A percentile compares a stretch with the other conserved stretches of the same genome.
phyloP scores from a whole-genome alignment of 768 basidiomycete genomes.

The Collybia mongolica region DNA sequence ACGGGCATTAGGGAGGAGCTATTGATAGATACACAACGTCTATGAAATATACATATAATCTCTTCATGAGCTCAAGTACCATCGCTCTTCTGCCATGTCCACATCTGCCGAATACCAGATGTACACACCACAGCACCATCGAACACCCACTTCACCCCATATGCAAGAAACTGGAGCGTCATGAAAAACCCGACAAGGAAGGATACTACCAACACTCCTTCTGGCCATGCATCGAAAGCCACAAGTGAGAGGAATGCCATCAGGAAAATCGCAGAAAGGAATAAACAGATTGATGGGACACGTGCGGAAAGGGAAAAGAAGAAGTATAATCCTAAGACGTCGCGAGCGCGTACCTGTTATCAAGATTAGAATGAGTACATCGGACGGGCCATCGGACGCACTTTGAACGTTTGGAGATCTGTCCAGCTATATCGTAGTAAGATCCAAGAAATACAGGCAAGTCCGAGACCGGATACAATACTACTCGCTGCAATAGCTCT shows the following conservation, averaged over 20 bases:
- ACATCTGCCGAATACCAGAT: no score
- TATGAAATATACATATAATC: no score
- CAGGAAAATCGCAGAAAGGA: conserved; percentile 53
- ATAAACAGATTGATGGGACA: conserved; percentile 61
- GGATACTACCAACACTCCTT: conserved; percentile 57
- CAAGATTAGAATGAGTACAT: no score
- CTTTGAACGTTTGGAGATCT: conserved; percentile 15
- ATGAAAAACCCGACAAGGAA: conserved; percentile 57
- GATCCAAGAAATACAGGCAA: conserved; percentile 65
- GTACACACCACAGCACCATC: no score
- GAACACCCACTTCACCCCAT: conserved; percentile 36
- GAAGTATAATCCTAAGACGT: conserved; percentile 59
- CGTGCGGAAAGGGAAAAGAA: conserved; percentile 71
- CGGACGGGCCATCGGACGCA: no score
- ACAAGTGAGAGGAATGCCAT: conserved; percentile 60
- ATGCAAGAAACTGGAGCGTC: conserved; percentile 67
- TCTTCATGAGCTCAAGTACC: no score
- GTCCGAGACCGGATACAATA: conserved; percentile 62
- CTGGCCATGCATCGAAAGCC: conserved; percentile 64
- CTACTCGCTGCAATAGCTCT: conserved; percentile 57
- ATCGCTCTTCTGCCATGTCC: no score
- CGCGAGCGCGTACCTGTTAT: conserved; percentile 45
- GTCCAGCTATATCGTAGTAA: conserved; percentile 59
- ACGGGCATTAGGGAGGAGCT: no score
- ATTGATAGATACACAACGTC: no score